Base-by-base conservation (phyloP, 2,329 filamentous ascomycete genomes). In the Ceratocystis eucalypticola region DNA sequence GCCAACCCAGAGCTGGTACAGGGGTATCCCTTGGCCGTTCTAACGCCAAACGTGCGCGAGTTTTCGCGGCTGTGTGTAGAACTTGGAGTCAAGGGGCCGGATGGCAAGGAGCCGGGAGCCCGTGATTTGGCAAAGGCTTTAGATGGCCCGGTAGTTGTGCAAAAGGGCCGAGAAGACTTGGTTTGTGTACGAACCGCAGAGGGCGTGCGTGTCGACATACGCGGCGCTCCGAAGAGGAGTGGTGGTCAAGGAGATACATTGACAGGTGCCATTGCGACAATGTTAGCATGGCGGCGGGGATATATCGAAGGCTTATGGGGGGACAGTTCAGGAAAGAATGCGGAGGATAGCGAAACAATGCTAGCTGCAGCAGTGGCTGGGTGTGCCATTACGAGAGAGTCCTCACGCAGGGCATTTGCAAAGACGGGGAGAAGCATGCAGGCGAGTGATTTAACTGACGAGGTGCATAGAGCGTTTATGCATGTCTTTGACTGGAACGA, bases 211-310 rank as follows among this genome's bases (percentile, higher is more conserved):
- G 91, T 87, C 2, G 89, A 96, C 71, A 90, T 92, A 12, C 79
- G 82, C 67, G 94, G 94, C 7, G 93, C 93, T 0, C 76, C 85
- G 74, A 99, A 99, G 83, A 82, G 94, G 70, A 93, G 89, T 67
- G 94, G 93, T 61, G 94, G 94, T 0, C 94, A 99, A 77, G 94
- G 94, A 1, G 94, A 99, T 76, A 97, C 94, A 3, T 78, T 99
- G 70, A 97, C 94, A 0, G 94, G 94, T 1, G 86, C 86, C 44
- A 78, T 99, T 70, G 94, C 89, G 1, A 97, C 94, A 2, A 85
- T 99, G 70, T 76, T 97, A 69, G 92, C 85, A 1, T 99, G 93
- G 86, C 82, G 93, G 68, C 87, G 86, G 74, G 91, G 91, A 25
- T 99, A 99, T 75, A 79, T 91, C 65, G 89, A 96, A 67, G 80